Base-by-base conservation (phyloP, 768 basidiomycete genomes). In the Holtermanniella nyarrowii region DNA sequence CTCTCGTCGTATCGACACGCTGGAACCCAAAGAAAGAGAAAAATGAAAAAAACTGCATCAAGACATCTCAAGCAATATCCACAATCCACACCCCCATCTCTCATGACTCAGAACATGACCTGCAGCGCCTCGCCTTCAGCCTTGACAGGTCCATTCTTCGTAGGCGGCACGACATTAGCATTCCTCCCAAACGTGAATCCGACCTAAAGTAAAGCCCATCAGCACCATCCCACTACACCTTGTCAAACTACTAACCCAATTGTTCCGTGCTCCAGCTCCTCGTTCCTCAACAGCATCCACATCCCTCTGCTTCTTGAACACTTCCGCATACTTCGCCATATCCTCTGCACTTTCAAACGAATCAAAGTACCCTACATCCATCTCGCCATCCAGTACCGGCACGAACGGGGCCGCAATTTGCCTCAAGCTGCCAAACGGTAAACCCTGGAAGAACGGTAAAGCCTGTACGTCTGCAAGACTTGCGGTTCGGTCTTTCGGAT, bases 301-400 rank as follows among this genome's bases (percentile, higher is more conserved):
- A 67, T 96, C 91, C 63, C 74, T 76, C 74, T 96, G 90, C 74
- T 97, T 99, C 76, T 95, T 95, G 72, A 86, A 81, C 5, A 99
- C 95, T 71, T 99, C 93, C 11, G 91, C 88, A 66, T 97, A 97
- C 74, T 97, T 97, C 16, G 88, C 89, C 91, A 96, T 96, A 66
- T 97, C 93, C 53, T 91, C 87, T 3, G 79, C 74, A 3, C 80
- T 84, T 1, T 83, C 83, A 69, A 72, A 72, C 40, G 55, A 54
- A 49, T 59, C 60, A 51, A 61, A 62, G 54, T 62, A 62, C 16
- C 89, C 90, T 1, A 90, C 89, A 65, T 99, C 95, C 52, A 87
- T 78, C 64, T 97, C 95, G 7, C 84, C 86, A 65, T 96, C 91
- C 26, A 97, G 78, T 10, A 88, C 84, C 23, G 95, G 95, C 4